Base-by-base conservation (phyloP, 106 monocot species). In the Dendrobium chrysotoxum region DNA sequence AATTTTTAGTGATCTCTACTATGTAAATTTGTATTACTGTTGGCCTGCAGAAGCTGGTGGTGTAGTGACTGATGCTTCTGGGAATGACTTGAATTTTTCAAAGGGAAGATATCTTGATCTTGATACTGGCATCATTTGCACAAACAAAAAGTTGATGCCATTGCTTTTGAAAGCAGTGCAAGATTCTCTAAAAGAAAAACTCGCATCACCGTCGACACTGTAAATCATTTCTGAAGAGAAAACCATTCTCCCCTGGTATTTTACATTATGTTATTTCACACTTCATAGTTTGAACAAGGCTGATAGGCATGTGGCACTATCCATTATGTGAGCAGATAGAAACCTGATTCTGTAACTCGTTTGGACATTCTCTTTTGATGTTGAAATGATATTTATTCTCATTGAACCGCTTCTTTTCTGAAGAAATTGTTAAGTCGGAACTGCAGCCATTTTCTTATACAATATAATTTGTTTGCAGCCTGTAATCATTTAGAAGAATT, bases 1-100 rank as follows among this genome's bases (percentile, higher is more conserved):
- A 35, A 35, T 35, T 9, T 44, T 44, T 44, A 44, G 44, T 44
- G 6, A 44, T 44, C 44, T 9, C 9, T 8, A 0, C 44, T 9
- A 35, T 35, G 35, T 35, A 35, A 35, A 35, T 35, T 35, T 35
- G 35, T 45, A 31, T 76, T 44, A 21, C 16, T 2, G 20, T 25
- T 44, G n/a, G n/a, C 12, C n/a, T 75, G 79, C 87, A 99, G 99
- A 99, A 88, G 99, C 99, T 79, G 99, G 99, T 75, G 99, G 99
- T 28, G 53, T 93, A 17, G 95, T 87, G 68, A 85, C 84, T 15
- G 99, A 99, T 90, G 99, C 99, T 47, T 84, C 93, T 9, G 99
- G 99, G 77, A 91, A 95, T 44, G 82, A 83, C 41, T 80, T 99
- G 85, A 95, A 99, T 80, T 99, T 99, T 82, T 99, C 99, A 26